Evolutionary conservation across 352 stramenopile genomes (phyloP).

Genomic region (Heterotrichella gracilis): DNA sequence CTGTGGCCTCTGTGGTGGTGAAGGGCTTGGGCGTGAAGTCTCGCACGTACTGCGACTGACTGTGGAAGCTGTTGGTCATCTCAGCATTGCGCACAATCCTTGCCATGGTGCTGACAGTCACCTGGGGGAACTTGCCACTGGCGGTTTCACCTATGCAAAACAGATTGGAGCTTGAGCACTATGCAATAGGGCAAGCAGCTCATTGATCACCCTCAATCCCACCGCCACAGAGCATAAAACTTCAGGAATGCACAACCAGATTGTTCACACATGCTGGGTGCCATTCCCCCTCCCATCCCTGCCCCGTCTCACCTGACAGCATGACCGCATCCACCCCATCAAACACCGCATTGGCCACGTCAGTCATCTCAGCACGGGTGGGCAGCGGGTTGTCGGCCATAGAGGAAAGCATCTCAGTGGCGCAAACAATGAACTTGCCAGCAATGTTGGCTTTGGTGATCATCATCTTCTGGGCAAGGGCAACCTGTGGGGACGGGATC

Average conservation of each 20-base stretch:
- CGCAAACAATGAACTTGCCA: conserved; percentile 78
- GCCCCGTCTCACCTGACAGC: conserved; percentile 84
- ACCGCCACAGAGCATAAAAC: too few species aligned
- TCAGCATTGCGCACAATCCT: conserved; percentile 58
- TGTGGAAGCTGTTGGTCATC: conserved; percentile 46
- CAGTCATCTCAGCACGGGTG: conserved; percentile 82
- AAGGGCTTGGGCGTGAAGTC: too few species aligned
- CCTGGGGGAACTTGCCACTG: conserved; percentile 65
- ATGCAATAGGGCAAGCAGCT: too few species aligned
- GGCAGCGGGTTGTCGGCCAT: conserved; percentile 82
- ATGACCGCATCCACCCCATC: conserved; percentile 86
- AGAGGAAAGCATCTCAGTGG: conserved; percentile 92
- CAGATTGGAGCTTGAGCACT: too few species aligned
- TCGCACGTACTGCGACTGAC: too few species aligned
- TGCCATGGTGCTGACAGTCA: conserved; percentile 65
- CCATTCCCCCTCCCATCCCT: too few species aligned
- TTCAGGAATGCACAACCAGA: too few species aligned
- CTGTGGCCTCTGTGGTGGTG: too few species aligned
- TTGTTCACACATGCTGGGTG: too few species aligned
- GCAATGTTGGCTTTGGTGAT: conserved; percentile 78
- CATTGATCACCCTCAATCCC: too few species aligned
- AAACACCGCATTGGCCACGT: conserved; percentile 88
- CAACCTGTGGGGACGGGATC: too few species aligned
- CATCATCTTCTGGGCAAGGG: conserved; percentile 33
- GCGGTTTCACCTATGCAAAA: conserved; percentile 82